Percentiles rank a stretch among this genome's conserved stretches.
phyloP scores from a whole-genome alignment of 305 asterid species.

The Stenogyne calaminthoides region DNA sequence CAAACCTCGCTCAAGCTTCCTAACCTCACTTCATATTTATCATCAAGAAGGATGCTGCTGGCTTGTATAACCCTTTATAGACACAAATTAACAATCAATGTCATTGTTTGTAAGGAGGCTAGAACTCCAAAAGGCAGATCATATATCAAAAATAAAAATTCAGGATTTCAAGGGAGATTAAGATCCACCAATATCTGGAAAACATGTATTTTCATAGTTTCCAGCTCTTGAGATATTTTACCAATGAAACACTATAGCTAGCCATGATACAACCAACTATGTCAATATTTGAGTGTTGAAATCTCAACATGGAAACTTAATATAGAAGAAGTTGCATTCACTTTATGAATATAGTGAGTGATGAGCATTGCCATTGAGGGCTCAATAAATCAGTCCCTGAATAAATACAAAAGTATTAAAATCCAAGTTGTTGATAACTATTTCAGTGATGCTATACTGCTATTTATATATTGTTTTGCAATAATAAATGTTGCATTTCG shows the following conservation, averaged over 20 bases:
- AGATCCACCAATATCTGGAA: neutral
- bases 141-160: neutral
- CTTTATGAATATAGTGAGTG: neutral
- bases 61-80: conserved; percentile 86
- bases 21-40: conserved; percentile 82
- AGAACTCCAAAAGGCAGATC: neutral
- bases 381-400: conserved; percentile 16
- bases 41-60: conserved; percentile 91
- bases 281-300: neutral
- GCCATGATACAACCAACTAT: neutral
- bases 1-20: conserved; percentile 91
- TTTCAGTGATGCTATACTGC: neutral
- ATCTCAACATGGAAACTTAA: neutral
- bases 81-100: conserved; percentile 18
- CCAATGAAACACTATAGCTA: neutral
- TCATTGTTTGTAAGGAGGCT: conserved; percentile 18
- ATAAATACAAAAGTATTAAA: neutral
- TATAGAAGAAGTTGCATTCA: neutral
- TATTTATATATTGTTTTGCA: neutral
- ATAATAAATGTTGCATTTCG: conserved; percentile 5
- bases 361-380: neutral
- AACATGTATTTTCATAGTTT: neutral
- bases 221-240: neutral
- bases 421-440: neutral
- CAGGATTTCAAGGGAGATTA: neutral